Base-by-base conservation (phyloP, 805 yeast genomes). In the Zygosaccharomyces bailii region DNA sequence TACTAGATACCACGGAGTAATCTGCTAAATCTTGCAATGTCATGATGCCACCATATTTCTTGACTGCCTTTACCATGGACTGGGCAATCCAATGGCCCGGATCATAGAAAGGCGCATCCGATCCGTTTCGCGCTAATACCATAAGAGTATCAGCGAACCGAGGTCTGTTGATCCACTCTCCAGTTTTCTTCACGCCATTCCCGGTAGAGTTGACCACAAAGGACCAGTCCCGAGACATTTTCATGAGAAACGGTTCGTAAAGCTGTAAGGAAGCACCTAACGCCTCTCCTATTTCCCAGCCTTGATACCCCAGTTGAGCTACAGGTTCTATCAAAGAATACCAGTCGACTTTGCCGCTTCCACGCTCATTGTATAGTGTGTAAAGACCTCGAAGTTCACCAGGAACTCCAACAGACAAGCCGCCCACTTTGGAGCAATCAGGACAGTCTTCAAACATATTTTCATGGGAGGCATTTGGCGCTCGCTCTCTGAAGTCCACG, bases 361-460 rank as follows among this genome's bases (percentile, higher is more conserved):
- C 89, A 56, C 82, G 91, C 10, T 62, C 50, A 23, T 64, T 52
- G 62, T 67, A 78, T 31, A 91, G 67, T 34, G 72, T 75, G 55
- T 84, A 79, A n/a, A 89, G 68, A 0, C 97, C 99, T 47, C 80
- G 81, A 38, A 91, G 56, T 61, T 91, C 98, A 8, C 99, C 99
- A 0, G 99, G 99, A 14, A 85, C 78, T 1, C 80, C 98, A 7
- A 82, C 79, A 0, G 96, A 87, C n/a, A 88, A 67, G 0, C 97
- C 99, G 3, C 96, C 97, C 14, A 81, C 66, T 52, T 77, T 76
- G 0, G 95, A 75, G 10, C 74, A 62, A 8, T 76, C 78, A 11
- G 70, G 68, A 20, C 51, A 43, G 4, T 60, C 60, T 29, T 68
- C 64, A 50, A 69, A 89, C 96, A 90, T 88, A 51, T 81, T 71